Evolutionary conservation across 306 rosid species (phyloP), one percentile per base, ranked within the genome.

Genomic region (Trichosanthes truncata): DNA sequence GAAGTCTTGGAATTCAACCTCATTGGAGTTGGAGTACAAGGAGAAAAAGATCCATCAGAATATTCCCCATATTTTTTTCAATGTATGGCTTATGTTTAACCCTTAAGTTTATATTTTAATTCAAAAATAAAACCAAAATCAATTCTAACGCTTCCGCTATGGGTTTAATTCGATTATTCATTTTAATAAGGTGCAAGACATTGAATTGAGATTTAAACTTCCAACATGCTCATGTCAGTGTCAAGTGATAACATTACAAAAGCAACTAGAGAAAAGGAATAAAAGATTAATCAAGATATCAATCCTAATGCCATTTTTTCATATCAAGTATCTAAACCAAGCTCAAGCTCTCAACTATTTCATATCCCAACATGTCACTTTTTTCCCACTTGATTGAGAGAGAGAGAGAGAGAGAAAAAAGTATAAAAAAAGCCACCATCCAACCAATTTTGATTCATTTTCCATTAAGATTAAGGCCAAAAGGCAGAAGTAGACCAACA

Each of bases 401-500:
- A 40, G 18, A 38, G 18, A 10, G 17, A 14, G 3, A 31, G n/a
- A n/a, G n/a, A n/a, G n/a, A n/a, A n/a, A 29, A 73, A 45, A 45
- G 25, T 18, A 26, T 14, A 21, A 43, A 35, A n/a, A 26, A 26
- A 15, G n/a, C 7, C 72, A 65, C 23, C 21, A 73, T 48, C 78
- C 78, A 46, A 49, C 26, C 25, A 46, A 26, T 74, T 74, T 5
- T 15, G 4, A 1, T 74, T 74, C 5, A 29, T 68, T 68, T 68
- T 68, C 53, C 26, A 74, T 49, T 49, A 48, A 31, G 55, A 74
- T 48, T 74, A 48, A 74, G 43, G 8, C 41, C 23, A 49, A 49
- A 72, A 74, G 61, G 41, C 78, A 49, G 61, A 74, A 74, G 5
- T 49, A n/a, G n/a, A n/a, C n/a, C n/a, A n/a, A n/a, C n/a, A n/a